Conservation (phyloP, 2,329 filamentous ascomycete genomes). For the Colletotrichum salicis region DNA sequence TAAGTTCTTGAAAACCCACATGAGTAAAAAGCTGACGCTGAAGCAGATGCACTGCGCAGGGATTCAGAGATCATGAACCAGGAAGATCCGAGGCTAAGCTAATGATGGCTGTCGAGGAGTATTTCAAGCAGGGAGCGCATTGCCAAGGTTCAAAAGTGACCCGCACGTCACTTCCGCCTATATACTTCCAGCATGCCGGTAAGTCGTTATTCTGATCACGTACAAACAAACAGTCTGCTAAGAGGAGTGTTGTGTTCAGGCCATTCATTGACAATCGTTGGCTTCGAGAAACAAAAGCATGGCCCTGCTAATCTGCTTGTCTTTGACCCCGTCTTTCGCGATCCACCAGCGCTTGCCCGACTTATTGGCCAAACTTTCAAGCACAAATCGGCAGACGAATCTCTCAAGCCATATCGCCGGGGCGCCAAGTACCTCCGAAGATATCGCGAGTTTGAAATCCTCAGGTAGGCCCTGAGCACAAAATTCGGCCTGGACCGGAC, state of each 20-base stretch:
- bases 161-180: constrained; percentile 78
- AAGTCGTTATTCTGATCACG: constrained; percentile 35
- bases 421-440: constrained; percentile 74
- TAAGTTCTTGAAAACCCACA: background rate
- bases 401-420: constrained; percentile 80
- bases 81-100: constrained; percentile 64
- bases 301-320: constrained; percentile 79
- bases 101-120: constrained; percentile 75
- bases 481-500: background rate
- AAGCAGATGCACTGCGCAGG: constrained; percentile 69
- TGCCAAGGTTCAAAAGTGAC: constrained; percentile 70
- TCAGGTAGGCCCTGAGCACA: constrained; percentile 47
- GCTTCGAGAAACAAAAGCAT: constrained; percentile 76
- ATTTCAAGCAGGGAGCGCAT: constrained; percentile 72
- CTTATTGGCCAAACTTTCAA: constrained; percentile 62
- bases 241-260: constrained; percentile 54
- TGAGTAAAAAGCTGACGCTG: background rate
- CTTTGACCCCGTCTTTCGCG: constrained; percentile 87
- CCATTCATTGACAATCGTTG: constrained; percentile 91
- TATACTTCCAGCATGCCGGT: constrained; percentile 90
- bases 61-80: constrained; percentile 61
- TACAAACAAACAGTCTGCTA: background rate
- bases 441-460: constrained; percentile 81
- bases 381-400: constrained; percentile 57
- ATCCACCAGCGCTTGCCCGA: constrained; percentile 70